Percentiles rank a stretch among this genome's conserved stretches.
Conservation (phyloP, 2,329 filamentous ascomycete species). For the Hypoxylon sp. region DNA sequence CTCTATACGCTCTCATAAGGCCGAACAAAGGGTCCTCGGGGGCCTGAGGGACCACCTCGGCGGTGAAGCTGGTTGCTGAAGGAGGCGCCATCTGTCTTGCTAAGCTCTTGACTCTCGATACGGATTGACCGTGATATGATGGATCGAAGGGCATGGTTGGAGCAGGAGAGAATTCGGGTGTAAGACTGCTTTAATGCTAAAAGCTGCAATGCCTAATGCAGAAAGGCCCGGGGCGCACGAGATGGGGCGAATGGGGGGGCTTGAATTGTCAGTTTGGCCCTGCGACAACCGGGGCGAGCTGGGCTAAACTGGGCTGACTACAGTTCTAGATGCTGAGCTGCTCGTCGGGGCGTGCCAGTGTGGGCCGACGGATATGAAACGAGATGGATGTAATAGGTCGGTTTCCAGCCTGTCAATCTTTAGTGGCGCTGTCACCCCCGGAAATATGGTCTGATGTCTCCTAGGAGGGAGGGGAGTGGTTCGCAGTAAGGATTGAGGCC, state of each 20-base stretch:
- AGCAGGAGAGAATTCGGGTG: constrained; percentile 5
- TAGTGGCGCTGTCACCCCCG: constrained; percentile 1
- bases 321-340: not conserved
- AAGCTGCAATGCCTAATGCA: constrained; percentile 1
- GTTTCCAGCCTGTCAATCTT: constrained; percentile 11
- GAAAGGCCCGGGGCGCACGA: not conserved
- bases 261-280: not conserved
- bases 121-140: constrained; percentile 53
- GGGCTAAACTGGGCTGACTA: not conserved
- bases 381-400: constrained; percentile 32
- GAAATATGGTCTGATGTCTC: constrained; percentile 9
- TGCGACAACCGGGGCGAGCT: not conserved
- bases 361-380: constrained; percentile 29
- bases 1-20: constrained; percentile 85
- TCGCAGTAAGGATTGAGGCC: constrained; percentile 15
- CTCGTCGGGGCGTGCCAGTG: constrained; percentile 11
- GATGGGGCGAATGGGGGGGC: not conserved
- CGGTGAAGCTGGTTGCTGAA: constrained; percentile 73
- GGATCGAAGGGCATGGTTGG: constrained; percentile 55
- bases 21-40: constrained; percentile 96
- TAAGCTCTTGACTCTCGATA: constrained; percentile 67
- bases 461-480: constrained; percentile 15
- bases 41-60: constrained; percentile 82
- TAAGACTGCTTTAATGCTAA: constrained; percentile 11
- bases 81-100: constrained; percentile 74